Base-by-base conservation (phyloP, 192 early-diverging fungal species). In the Coemansia sp. region DNA sequence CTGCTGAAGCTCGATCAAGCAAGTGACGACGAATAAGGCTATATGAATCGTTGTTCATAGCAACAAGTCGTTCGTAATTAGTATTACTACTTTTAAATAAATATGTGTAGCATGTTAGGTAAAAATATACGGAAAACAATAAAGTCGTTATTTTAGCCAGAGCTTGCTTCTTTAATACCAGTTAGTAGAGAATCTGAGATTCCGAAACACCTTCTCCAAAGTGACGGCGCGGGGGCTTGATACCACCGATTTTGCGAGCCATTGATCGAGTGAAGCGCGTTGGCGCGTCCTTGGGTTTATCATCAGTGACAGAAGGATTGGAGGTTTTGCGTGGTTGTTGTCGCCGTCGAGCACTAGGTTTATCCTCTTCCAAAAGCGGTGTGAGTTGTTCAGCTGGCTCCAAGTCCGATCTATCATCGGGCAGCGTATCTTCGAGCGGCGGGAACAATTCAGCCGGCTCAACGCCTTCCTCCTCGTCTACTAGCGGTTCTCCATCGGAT, bases 121-220 rank as follows among this genome's bases (percentile, higher is more conserved):
- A 27, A 27, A 27, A 27, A 27, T 27, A 27, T 27, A 27, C 27
- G 27, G 27, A 27, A 27, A 27, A 27, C 27, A 27, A 27, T 27
- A 27, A 27, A 27, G 27, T 0, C 27, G 2, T 27, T 27, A 27
- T 27, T 27, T 27, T 2, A 27, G 2, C 27, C 27, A 27, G 34
- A 36, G 34, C 34, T 36, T 36, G 34, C 34, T 8, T 5, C 34
- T 36, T 1, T 8, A 36, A 36, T 36, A 36, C 1, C 25, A 14
- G 51, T 11, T n/a, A 57, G 15, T 32, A 64, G 9, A 81, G 70
- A 15, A 81, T 81, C 67, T 81, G 78, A 7, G 78, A 70, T 21
- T 74, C 53, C 6, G 73, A 73, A 17, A 81, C 78, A 39, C 78
- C 78, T 25, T 76, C 78, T 70, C 78, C 78, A 63, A 75, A 81